phyloP scores from a whole-genome alignment of 371 early-diverging fungal genomes.

The Basidiobolus meristosporus region DNA sequence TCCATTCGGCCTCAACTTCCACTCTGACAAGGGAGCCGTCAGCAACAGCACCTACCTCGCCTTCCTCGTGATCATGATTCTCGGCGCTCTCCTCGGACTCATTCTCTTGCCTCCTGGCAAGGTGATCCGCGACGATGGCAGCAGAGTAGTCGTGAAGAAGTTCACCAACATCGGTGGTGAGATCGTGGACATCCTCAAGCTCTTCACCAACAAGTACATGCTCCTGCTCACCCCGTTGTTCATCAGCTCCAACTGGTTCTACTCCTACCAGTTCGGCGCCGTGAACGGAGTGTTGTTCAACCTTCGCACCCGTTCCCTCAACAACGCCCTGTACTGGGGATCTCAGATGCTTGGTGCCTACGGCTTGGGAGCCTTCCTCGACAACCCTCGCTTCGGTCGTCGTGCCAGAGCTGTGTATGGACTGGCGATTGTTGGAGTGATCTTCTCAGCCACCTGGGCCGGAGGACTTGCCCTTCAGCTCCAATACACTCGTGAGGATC shows the following conservation, averaged over 20 bases:
- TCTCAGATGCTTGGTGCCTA: slow-evolving; percentile 41
- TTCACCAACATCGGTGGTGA: slow-evolving; percentile 28
- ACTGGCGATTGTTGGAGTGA: slow-evolving; percentile 15
- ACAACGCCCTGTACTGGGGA: slow-evolving; percentile 48
- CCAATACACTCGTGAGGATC: slow-evolving; percentile 12
- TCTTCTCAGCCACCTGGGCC: slow-evolving; percentile 32
- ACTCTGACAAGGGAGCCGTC: slow-evolving; percentile 14
- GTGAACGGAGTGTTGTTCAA: slow-evolving; percentile 31
- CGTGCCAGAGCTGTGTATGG: slow-evolving; percentile 27
- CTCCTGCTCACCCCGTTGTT: slow-evolving; percentile 40
- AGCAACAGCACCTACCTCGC: slow-evolving; percentile 28
- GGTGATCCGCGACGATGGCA: slow-evolving; percentile 41
- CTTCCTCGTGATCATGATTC: slow-evolving; percentile 39
- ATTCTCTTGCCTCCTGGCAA: slow-evolving; percentile 28
- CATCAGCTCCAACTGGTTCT: slow-evolving; percentile 57
- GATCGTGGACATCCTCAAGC: slow-evolving; percentile 25
- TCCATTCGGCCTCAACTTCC: slow-evolving; percentile 37
- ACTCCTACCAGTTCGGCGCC: slow-evolving; percentile 42
- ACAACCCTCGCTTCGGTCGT: slow-evolving; percentile 17
- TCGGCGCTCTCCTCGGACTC: slow-evolving; percentile 31
- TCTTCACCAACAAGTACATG: slow-evolving; percentile 46
- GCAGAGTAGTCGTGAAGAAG: slow-evolving; percentile 21
- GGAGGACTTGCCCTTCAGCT: slow-evolving; percentile 36
- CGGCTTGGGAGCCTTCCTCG: slow-evolving; percentile 27
- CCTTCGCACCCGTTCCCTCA: slow-evolving; percentile 33